Conservation (phyloP, 306 rosid species). For the Vigna angularis region DNA sequence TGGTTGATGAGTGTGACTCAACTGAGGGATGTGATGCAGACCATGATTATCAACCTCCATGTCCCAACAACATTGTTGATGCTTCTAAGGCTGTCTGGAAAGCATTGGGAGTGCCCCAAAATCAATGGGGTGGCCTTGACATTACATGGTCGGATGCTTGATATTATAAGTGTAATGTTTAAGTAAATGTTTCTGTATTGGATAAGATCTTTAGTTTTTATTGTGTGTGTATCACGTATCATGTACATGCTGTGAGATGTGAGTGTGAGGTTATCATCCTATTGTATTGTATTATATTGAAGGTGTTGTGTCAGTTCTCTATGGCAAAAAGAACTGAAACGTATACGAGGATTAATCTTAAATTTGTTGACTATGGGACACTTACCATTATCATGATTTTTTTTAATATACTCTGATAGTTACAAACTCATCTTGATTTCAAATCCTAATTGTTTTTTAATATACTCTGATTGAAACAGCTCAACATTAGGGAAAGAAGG, state of each 20-base stretch:
- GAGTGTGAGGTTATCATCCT: not conserved
- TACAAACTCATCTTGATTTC: no score
- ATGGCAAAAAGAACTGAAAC: no score
- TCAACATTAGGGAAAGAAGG: conserved; percentile 7
- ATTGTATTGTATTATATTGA: not conserved
- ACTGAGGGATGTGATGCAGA: conserved; percentile 55
- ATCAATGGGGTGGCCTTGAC: conserved; percentile 41
- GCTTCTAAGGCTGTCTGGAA: conserved; percentile 52
- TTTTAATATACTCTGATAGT: no score
- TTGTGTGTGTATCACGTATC: not conserved
- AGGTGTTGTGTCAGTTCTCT: no score
- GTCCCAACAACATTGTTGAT: conserved; percentile 58
- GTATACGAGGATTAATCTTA: no score
- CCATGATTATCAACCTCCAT: conserved; percentile 56
- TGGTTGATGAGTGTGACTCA: conserved; percentile 66
- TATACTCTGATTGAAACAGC: not conserved
- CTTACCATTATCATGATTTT: no score
- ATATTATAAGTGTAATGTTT: not conserved
- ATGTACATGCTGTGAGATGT: not conserved
- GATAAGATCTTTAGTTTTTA: not conserved
- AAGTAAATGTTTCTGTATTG: not conserved
- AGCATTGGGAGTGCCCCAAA: conserved; percentile 37
- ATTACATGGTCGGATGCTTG: conserved; percentile 43
- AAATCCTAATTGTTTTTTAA: no score
- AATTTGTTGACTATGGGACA: no score